Conservation (phyloP, 805 yeast species). For the Barnettozyma pratensis region DNA sequence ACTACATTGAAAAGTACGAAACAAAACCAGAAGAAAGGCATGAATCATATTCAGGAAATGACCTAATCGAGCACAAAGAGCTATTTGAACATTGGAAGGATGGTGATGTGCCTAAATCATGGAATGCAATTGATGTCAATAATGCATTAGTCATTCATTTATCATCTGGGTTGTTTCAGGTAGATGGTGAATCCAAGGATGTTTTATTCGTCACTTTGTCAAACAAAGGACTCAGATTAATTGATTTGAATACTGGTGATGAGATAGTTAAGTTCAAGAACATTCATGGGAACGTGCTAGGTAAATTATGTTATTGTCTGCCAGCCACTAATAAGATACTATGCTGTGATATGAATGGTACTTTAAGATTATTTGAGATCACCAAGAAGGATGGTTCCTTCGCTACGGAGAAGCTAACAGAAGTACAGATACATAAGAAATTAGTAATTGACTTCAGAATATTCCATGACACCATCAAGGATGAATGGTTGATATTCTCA, state of each 20-base stretch:
- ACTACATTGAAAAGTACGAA: slow-evolving; percentile 21
- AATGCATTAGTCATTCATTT: slow-evolving; percentile 20
- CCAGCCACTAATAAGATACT: slow-evolving; percentile 25
- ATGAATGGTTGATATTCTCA: slow-evolving; percentile 38
- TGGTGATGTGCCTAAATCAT: background rate
- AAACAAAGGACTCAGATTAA: slow-evolving; percentile 14
- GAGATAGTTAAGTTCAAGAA: slow-evolving; percentile 4
- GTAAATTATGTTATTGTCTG: slow-evolving; percentile 31
- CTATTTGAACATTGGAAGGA: slow-evolving; percentile 3
- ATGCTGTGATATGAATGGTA: slow-evolving; percentile 53
- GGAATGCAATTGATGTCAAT: background rate
- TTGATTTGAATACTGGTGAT: slow-evolving; percentile 12
- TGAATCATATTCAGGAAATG: background rate
- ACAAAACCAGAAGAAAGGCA: background rate
- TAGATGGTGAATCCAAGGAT: slow-evolving; percentile 8
- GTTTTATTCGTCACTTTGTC: slow-evolving; percentile 15
- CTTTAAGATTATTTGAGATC: slow-evolving; percentile 25
- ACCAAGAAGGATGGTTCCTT: slow-evolving; percentile 5
- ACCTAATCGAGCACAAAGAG: slow-evolving; percentile 6
- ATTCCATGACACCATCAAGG: slow-evolving; percentile 10
- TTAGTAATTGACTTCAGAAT: slow-evolving; percentile 32
- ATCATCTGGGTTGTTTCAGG: slow-evolving; percentile 18
- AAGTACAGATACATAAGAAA: slow-evolving; percentile 33
- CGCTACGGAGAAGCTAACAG: slow-evolving; percentile 4
- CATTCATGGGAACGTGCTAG: slow-evolving; percentile 22